Evolutionary conservation across 202 grass and related monocot genomes (phyloP), one percentile per base, ranked within the genome.

Genomic region (Carex sylvatica): DNA sequence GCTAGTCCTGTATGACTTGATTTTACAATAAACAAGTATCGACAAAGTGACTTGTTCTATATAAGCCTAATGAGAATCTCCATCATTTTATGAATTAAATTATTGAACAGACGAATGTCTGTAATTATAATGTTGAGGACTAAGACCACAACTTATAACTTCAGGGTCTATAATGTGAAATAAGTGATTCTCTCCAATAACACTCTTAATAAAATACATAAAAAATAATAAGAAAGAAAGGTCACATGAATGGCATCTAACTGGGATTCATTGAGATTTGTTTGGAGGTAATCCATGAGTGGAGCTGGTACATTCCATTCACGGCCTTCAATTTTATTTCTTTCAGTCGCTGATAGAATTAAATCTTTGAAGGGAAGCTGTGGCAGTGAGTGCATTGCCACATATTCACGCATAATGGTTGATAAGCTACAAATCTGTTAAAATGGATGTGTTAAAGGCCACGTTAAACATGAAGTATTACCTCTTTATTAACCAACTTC

Each of bases 381-480:
- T 52, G 87, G 81, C 79, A 98, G 64, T 81, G 95, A 98, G 71
- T 95, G 89, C 88, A 98, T 64, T 54, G 79, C 95, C 75, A 86
- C 70, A 70, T 86, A 98, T 87, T 98, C 95, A 76, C 95, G 82
- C 72, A 93, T 88, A 85, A 98, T 94, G 18, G 95, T 98, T 26
- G 95, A 98, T 80, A 98, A 93, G 73, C 92, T 98, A 85, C 95
- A 98, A 52, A 98, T 81, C 95, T 98, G 84, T 86, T 38, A 82
- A 89, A 79, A 66, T 84, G 68, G 49, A 74, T 80, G 33, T 62
- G 66, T 77, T 54, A 85, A 36, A 61, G 51, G 28, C 28, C 3
- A 36, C 4, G 15, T 75, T 31, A n/a, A 74, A 54, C 65, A n/a
- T 40, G 6, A 33, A 18, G 47, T 18, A 54, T 28, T 28, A 54